phyloP scores from a whole-genome alignment of 2,329 filamentous ascomycete species.

The Alternaria conjuncta region DNA sequence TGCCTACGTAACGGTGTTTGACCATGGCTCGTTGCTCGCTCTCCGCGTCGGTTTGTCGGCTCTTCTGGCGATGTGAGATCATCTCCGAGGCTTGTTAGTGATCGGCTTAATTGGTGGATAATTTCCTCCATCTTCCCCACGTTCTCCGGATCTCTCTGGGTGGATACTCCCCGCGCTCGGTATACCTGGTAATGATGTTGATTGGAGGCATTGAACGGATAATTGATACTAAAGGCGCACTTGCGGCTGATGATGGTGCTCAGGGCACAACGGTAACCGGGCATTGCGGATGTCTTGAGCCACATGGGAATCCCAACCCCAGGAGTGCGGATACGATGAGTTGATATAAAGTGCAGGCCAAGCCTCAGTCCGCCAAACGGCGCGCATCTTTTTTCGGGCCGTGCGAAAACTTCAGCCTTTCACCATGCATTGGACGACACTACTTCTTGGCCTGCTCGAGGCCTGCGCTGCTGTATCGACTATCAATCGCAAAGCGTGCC shows the following conservation, averaged over 20 bases:
- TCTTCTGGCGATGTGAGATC: not conserved
- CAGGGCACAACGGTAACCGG: not conserved
- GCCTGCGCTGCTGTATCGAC: conserved; percentile 22
- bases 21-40: not conserved
- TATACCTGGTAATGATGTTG: not conserved
- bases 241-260: conserved; percentile 2
- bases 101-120: conserved; percentile 30
- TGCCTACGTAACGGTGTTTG: not conserved
- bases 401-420: not conserved
- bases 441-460: conserved; percentile 17
- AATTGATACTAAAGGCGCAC: not conserved
- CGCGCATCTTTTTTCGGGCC: not conserved
- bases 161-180: conserved; percentile 20
- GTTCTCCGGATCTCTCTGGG: conserved; percentile 11
- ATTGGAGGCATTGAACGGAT: conserved; percentile 10
- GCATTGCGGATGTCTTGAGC: not conserved
- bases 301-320: not conserved
- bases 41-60: not conserved
- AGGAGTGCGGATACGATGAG: not conserved
- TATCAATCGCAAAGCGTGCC: conserved; percentile 40
- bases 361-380: not conserved
- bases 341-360: not conserved
- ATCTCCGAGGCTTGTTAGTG: not conserved
- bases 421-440: conserved; percentile 19
- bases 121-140: conserved; percentile 22